These are phyloP conservation scores for Oryza glaberrima DNA, from an alignment of 176 grass and related monocot species.

Conservation along the genomic window DNA sequence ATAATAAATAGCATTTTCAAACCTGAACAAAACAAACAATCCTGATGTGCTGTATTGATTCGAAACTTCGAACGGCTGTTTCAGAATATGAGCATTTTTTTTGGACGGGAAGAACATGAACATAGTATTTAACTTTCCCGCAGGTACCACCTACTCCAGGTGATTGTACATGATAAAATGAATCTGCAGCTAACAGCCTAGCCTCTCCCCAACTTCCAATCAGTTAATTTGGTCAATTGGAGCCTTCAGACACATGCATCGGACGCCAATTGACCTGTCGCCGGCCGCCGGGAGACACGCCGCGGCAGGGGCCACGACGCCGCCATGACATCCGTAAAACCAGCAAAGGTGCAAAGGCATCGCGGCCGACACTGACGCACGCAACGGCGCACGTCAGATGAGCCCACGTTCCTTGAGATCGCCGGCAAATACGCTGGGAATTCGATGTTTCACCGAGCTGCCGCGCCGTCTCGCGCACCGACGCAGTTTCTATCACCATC, in stretches of 20 bases:
- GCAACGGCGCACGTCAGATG: neutral
- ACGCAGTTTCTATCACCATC: neutral
- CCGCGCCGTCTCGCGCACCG: neutral
- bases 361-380: no score
- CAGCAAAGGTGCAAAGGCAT: neutral
- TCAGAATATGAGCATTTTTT: neutral
- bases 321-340: no score
- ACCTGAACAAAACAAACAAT: neutral
- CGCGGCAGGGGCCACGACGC: no score
- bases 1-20: neutral
- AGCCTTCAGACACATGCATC: neutral
- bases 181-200: neutral
- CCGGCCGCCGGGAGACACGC: neutral
- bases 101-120: neutral
- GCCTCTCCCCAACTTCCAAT: neutral
- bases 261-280: neutral
- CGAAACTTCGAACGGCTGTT: neutral
- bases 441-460: conserved; percentile 29
- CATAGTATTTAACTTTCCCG: neutral
- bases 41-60: neutral
- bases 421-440: conserved; percentile 41
- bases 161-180: neutral
- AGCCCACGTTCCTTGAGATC: conserved; percentile 31
- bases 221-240: neutral
- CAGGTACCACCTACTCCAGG: neutral